Evolutionary conservation across 495 filamentous ascomycete genomes (phyloP).

Genomic region (Apodospora peruviana): DNA sequence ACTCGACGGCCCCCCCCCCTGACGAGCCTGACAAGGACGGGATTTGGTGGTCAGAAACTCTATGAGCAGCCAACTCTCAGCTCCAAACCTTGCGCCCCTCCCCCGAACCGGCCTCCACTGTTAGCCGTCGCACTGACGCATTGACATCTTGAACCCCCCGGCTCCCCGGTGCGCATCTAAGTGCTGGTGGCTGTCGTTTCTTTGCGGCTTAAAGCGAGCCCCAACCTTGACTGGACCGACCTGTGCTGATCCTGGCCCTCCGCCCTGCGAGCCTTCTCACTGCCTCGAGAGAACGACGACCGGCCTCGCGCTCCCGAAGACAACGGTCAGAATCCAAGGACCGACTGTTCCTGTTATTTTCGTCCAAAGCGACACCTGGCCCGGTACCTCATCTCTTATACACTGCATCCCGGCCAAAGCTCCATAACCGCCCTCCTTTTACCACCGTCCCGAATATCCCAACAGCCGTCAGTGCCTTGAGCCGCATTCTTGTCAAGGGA

Average conservation of each 20-base stretch:
- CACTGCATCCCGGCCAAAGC: too few relatives aligned
- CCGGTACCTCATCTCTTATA: conserved; percentile 3
- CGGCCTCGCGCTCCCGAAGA: too few relatives aligned
- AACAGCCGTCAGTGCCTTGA: conserved; percentile 20
- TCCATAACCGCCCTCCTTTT: conserved; percentile 9
- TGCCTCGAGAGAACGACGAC: background rate
- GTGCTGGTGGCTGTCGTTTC: background rate
- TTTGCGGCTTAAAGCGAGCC: background rate
- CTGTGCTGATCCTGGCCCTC: background rate
- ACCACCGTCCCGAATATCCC: conserved; percentile 13
- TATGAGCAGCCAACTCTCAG: background rate
- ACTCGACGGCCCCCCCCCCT: background rate
- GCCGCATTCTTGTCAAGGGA: conserved; percentile 20
- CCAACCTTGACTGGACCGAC: background rate
- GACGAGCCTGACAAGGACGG: background rate
- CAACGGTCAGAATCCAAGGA: too few relatives aligned
- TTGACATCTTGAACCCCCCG: background rate
- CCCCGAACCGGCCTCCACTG: background rate
- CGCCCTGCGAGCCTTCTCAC: background rate
- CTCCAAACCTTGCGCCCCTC: background rate
- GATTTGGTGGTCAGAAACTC: background rate
- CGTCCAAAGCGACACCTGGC: conserved; percentile 1
- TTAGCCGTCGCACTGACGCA: background rate
- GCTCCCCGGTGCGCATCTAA: background rate
- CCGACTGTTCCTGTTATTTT: background rate